Percentiles rank a stretch among this genome's conserved stretches.
Evolutionary conservation across 306 rosid species (phyloP).

Genomic region (Abrus precatorius): DNA sequence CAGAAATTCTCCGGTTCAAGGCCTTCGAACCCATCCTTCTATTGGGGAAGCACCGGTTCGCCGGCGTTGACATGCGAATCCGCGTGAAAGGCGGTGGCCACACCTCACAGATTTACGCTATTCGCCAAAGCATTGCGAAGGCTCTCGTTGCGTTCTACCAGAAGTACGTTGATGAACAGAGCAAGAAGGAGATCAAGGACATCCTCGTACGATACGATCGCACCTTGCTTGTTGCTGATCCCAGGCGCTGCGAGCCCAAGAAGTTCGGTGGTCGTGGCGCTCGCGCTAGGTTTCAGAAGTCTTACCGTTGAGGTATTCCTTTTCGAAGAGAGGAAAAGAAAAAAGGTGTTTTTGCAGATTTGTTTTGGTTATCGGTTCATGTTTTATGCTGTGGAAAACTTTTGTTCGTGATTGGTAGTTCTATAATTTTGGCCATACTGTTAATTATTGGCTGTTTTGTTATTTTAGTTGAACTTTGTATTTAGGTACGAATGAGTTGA

Average conservation of each 20-base stretch:
- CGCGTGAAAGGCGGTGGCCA: conserved; percentile 89
- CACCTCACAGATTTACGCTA: conserved; percentile 88
- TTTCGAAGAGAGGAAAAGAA: not conserved
- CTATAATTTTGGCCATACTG: not conserved
- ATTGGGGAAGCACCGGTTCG: conserved; percentile 75
- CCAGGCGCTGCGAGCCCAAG: conserved; percentile 92
- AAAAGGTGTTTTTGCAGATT: conserved; percentile 31
- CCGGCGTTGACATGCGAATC: conserved; percentile 82
- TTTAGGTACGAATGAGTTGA: conserved; percentile 4
- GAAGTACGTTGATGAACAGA: conserved; percentile 90
- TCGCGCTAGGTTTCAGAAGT: conserved; percentile 90
- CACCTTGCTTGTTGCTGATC: conserved; percentile 85
- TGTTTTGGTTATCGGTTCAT: conserved; percentile 49
- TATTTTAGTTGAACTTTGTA: not conserved
- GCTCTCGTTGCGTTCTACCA: conserved; percentile 87
- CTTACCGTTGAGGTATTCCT: conserved; percentile 67
- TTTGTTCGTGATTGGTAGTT: conserved; percentile 9
- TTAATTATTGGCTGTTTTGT: not conserved
- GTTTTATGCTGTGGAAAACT: conserved; percentile 58
- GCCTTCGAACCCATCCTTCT: conserved; percentile 84
- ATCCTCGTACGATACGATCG: conserved; percentile 77
- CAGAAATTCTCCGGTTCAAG: conserved; percentile 89
- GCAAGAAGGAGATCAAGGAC: conserved; percentile 92
- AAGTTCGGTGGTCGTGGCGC: conserved; percentile 97
- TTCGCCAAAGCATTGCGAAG: conserved; percentile 85